Conservation (phyloP, 2,329 filamentous ascomycete species). For the Ophiostoma ulmi region DNA sequence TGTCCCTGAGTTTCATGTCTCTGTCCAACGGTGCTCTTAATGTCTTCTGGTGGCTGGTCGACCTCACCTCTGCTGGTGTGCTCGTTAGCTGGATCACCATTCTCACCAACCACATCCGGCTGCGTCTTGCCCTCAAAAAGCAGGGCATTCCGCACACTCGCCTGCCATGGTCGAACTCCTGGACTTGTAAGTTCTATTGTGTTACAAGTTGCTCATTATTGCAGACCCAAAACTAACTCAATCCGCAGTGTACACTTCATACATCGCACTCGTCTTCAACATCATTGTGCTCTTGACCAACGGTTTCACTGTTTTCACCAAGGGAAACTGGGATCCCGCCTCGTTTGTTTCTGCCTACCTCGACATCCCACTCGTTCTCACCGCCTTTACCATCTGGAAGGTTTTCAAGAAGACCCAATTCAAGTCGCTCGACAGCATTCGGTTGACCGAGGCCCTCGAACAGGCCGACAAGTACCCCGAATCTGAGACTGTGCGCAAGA, state of each 20-base stretch:
- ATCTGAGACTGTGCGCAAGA: constrained; percentile 8
- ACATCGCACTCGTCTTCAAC: constrained; percentile 29
- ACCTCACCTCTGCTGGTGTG: constrained; percentile 63
- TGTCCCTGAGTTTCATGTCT: constrained; percentile 54
- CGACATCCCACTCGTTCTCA: constrained; percentile 48
- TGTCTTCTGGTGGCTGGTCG: constrained; percentile 69
- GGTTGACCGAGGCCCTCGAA: constrained; percentile 48
- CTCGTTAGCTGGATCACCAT: constrained; percentile 69
- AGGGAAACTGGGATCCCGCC: constrained; percentile 48
- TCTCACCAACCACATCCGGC: constrained; percentile 58
- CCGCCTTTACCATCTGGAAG: constrained; percentile 24
- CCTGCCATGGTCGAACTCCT: constrained; percentile 59
- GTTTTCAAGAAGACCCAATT: constrained; percentile 21
- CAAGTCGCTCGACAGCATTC: constrained; percentile 35
- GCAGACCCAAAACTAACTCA: not conserved
- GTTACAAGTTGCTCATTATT: not conserved
- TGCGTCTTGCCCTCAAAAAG: constrained; percentile 44
- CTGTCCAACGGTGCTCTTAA: constrained; percentile 51
- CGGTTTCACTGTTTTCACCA: constrained; percentile 63
- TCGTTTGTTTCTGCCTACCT: constrained; percentile 62
- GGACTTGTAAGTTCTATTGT: constrained; percentile 40
- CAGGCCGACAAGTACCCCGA: constrained; percentile 38
- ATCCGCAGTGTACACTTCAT: constrained; percentile 37
- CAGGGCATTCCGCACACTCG: constrained; percentile 48
- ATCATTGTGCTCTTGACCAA: constrained; percentile 60